A percentile compares a stretch with the other conserved stretches of the same genome.
Evolutionary conservation across 345 rosid genomes (phyloP).

Genomic region (Eucalyptus marginata): DNA sequence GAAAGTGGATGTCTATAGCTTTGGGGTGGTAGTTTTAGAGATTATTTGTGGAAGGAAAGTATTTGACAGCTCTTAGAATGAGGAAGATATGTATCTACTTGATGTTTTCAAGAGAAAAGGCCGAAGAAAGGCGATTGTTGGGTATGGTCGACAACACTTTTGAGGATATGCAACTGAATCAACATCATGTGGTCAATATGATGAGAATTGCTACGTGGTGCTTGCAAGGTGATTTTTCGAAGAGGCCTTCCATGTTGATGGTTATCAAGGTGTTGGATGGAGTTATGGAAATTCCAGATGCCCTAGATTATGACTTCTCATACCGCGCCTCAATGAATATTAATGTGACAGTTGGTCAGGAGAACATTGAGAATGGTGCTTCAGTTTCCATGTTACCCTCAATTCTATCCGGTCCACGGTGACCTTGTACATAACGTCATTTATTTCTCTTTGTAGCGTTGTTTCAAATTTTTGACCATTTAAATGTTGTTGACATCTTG

Average conservation of each 20-base stretch:
- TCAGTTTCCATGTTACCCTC: not conserved
- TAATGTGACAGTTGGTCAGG: not conserved
- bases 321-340: not conserved
- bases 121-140: not conserved
- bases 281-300: not conserved
- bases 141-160: not conserved
- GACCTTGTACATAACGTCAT: not conserved
- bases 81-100: not conserved
- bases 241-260: not conserved
- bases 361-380: not conserved
- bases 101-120: not conserved
- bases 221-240: constrained; percentile 3
- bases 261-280: constrained; percentile 6
- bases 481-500: not conserved
- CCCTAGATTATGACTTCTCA: not conserved
- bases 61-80: not conserved
- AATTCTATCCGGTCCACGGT: not conserved
- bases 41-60: not conserved
- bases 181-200: constrained; percentile 5
- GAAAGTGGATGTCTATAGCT: constrained; percentile 1
- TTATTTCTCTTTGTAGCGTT: not conserved
- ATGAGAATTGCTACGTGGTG: constrained; percentile 23
- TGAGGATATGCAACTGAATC: constrained; percentile 5
- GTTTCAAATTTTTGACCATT: not conserved
- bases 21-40: not conserved